Percentiles rank a stretch among this genome's conserved stretches.
Conservation (phyloP, 495 filamentous ascomycete genomes). For the Trichodelitschia bisporula region DNA sequence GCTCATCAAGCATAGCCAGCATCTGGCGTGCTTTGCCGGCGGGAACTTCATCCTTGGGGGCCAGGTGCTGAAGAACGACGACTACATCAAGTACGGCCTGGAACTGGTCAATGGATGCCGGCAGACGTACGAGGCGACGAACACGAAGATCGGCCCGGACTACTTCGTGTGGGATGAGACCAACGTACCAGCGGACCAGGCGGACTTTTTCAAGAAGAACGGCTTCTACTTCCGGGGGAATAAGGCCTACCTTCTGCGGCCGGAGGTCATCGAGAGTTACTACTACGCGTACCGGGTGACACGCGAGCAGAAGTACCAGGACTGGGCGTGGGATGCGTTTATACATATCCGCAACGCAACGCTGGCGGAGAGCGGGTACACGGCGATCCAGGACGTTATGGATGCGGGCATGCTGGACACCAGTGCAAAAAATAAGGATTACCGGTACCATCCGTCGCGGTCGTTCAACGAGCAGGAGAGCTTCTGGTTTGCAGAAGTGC, state of each 20-base stretch:
- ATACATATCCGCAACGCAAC: conserved; percentile 39
- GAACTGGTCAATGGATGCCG: conserved; percentile 49
- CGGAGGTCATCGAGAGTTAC: conserved; percentile 68
- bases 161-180: conserved; percentile 38
- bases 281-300: conserved; percentile 76
- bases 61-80: conserved; percentile 31
- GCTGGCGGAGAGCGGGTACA: conserved; percentile 39
- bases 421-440: too few species aligned
- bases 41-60: conserved; percentile 86
- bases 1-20: conserved; percentile 26
- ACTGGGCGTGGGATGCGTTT: conserved; percentile 70
- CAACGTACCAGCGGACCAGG: conserved; percentile 19
- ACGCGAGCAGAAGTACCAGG: conserved; percentile 26
- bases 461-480: conserved; percentile 50
- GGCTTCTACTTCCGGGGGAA: conserved; percentile 50
- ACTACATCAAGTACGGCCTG: conserved; percentile 54
- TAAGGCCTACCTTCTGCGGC: conserved; percentile 41
- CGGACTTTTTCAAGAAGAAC: conserved; percentile 30
- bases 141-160: conserved; percentile 61
- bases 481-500: conserved; percentile 72
- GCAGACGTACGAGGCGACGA: conserved; percentile 41
- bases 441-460: too few species aligned
- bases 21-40: conserved; percentile 49
- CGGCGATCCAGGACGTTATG: conserved; percentile 27
- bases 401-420: conserved; percentile 10